Base-by-base conservation (phyloP, 176 grass and related monocot species). In the Calamus simplicifolius region DNA sequence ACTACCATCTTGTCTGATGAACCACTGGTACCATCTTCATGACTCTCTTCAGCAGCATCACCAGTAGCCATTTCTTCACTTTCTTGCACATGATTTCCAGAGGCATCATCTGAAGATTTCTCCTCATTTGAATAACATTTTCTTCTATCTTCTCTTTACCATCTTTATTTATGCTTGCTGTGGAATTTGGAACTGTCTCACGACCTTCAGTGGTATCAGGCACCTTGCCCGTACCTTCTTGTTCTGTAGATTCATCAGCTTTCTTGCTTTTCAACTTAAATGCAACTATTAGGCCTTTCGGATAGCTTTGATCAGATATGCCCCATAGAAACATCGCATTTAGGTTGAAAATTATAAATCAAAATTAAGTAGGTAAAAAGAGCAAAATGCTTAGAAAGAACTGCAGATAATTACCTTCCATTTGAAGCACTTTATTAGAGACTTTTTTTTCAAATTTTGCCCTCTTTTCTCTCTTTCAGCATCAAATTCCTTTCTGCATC, bases 401-500 rank as follows among this genome's bases (percentile, higher is more conserved):
- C 52, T 69, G 54, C 23, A 19, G 49, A 53, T 18, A 12, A 51
- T 75, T 80, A 97, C 93, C 84, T 69, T 78, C 79, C 77, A 3
- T 78, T 69, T 5, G 55, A 57, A 49, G 25, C 27, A 10, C 64
- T 85, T 69, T 87, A 50, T 62, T 77, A 65, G 54, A 63, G 7
- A 27, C 23, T 16, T 48, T 66, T 64, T 73, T 96, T 58, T 77
- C 73, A 67, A 55, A 75, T 63, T 73, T 75, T 67, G 69, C 55
- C 61, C 43, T 72, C 62, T 79, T 80, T 16, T 63, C 65, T 78
- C 78, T 69, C 84, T 83, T 83, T 98, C 75, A 78, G 30, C 61
- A 82, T 98, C 93, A 74, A 91, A 92, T 66, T 98, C 88, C 58
- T 92, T 92, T 75, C 93, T 98, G 57, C 73, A 78, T 81, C 69